Conservation (phyloP, 2,329 filamentous ascomycete genomes). For the Emergomyces orientalis region DNA sequence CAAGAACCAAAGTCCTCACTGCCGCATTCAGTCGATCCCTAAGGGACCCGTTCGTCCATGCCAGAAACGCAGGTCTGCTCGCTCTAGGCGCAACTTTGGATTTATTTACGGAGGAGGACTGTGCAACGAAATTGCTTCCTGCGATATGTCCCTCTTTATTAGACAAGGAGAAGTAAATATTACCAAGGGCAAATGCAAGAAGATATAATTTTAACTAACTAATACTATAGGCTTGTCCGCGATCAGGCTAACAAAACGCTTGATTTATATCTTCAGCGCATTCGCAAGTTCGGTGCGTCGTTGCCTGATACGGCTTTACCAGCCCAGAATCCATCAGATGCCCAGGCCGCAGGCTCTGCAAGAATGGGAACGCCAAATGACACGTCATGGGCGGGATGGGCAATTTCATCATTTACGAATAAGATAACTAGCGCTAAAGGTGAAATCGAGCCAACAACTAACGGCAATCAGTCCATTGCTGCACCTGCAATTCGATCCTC, state of each 20-base stretch:
- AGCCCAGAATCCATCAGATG: constrained; percentile 25
- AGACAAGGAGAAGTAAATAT: constrained; percentile 73
- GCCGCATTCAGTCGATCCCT: constrained; percentile 86
- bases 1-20: constrained; percentile 79
- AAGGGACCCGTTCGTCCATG: constrained; percentile 89
- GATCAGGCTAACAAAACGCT: constrained; percentile 86
- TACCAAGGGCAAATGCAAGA: background rate
- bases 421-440: constrained; percentile 77
- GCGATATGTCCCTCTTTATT: constrained; percentile 74
- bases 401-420: constrained; percentile 96
- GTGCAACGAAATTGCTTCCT: constrained; percentile 72
- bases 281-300: constrained; percentile 64
- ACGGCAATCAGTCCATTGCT: constrained; percentile 29
- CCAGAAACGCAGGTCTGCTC: constrained; percentile 78
- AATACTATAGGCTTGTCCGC: constrained; percentile 55
- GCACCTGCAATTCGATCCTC: constrained; percentile 37
- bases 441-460: constrained; percentile 60
- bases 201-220: background rate
- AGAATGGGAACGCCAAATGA: constrained; percentile 70
- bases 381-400: constrained; percentile 85
- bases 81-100: constrained; percentile 79
- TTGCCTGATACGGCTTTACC: constrained; percentile 77
- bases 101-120: constrained; percentile 81
- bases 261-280: constrained; percentile 72
- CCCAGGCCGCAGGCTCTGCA: constrained; percentile 43